Evolutionary conservation across 805 yeast genomes (phyloP).

Genomic region (Naumovozyma dairenensis): DNA sequence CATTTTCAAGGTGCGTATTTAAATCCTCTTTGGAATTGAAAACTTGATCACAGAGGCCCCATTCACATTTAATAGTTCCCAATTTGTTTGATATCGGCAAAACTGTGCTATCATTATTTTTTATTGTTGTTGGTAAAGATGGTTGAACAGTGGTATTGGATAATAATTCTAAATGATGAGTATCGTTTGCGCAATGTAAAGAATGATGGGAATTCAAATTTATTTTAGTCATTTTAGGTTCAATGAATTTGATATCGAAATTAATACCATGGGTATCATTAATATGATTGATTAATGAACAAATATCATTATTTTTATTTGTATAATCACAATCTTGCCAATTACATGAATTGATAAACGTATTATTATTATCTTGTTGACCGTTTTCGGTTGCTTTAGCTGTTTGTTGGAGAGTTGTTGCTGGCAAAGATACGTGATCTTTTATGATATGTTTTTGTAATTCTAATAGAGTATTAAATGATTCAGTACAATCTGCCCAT

Average conservation of each 20-base stretch:
- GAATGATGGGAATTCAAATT: not conserved
- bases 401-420: slow-evolving; percentile 3
- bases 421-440: slow-evolving; percentile 32
- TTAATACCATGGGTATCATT: slow-evolving; percentile 37
- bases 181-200: slow-evolving; percentile 3
- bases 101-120: not conserved
- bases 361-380: not conserved
- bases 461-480: slow-evolving; percentile 31
- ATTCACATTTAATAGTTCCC: slow-evolving; percentile 13
- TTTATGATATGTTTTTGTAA: slow-evolving; percentile 45
- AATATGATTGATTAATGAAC: slow-evolving; percentile 50
- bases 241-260: slow-evolving; percentile 22
- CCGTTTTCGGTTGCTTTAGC: not conserved
- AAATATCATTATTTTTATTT: slow-evolving; percentile 35
- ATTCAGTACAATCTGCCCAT: slow-evolving; percentile 56
- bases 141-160: not conserved
- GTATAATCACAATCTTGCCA: slow-evolving; percentile 66
- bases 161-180: too few species aligned
- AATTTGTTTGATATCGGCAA: too few species aligned
- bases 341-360: slow-evolving; percentile 40
- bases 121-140: not conserved
- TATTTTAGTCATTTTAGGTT: slow-evolving; percentile 5
- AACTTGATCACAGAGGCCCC: slow-evolving; percentile 37
- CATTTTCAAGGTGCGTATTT: slow-evolving; percentile 57
- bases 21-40: slow-evolving; percentile 51